A percentile compares a stretch with the other conserved stretches of the same genome.
Conservation (phyloP, 2,329 filamentous ascomycete genomes). For the Waltergamsia citrina region DNA sequence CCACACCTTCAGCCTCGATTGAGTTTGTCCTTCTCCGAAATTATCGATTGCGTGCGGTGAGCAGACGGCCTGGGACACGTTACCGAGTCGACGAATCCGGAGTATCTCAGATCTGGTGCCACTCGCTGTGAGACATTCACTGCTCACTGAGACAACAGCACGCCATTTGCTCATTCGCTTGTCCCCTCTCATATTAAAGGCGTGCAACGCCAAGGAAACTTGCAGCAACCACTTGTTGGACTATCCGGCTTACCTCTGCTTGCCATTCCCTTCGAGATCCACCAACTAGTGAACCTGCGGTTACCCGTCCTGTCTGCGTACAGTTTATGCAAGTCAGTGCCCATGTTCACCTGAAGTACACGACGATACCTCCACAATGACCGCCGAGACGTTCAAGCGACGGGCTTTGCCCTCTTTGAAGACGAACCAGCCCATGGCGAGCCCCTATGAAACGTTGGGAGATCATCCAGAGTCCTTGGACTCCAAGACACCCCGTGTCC, state of each 20-base stretch:
- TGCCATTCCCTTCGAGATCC: no score
- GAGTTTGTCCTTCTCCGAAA: no score
- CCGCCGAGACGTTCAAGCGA: slow-evolving; percentile 23
- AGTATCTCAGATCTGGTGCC: background rate
- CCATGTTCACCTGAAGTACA: background rate
- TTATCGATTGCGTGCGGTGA: no score
- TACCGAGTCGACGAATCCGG: slow-evolving; percentile 1
- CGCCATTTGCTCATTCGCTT: background rate
- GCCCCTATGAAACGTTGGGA: slow-evolving; percentile 10
- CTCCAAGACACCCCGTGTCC: slow-evolving; percentile 22
- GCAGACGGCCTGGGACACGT: no score
- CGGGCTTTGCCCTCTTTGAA: slow-evolving; percentile 19
- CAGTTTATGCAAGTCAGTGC: no score
- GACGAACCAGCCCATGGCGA: slow-evolving; percentile 11
- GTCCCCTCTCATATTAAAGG: no score
- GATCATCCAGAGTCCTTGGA: slow-evolving; percentile 15
- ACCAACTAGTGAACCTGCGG: no score
- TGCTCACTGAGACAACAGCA: background rate
- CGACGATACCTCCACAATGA: slow-evolving; percentile 13
- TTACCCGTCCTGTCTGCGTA: no score
- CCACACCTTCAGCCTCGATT: no score
- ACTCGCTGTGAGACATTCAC: background rate
- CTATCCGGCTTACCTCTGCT: no score
- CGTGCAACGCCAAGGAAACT: no score
- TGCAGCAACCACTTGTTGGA: no score